Conservation (phyloP, 129 eudicot genomes). For the Erigeron canadensis region DNA sequence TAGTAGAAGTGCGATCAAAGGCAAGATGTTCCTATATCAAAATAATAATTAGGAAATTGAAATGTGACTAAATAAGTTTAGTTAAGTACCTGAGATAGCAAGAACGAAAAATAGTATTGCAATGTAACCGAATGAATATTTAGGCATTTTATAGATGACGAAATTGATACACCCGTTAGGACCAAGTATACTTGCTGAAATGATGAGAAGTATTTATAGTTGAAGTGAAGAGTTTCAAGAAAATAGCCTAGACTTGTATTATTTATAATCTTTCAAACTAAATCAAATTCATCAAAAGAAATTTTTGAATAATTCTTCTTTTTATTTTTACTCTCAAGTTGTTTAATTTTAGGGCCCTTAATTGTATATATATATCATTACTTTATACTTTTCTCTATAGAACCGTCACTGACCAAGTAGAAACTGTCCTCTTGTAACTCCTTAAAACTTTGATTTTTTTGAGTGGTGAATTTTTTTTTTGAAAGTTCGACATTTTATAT, state of each 20-base stretch:
- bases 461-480: too few relatives aligned
- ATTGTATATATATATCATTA: too few relatives aligned
- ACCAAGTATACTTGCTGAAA: not conserved
- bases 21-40: not conserved
- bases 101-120: conserved; percentile 13
- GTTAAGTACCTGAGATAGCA: conserved; percentile 23
- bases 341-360: too few relatives aligned
- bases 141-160: conserved; percentile 13
- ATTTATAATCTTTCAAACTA: too few relatives aligned
- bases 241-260: not conserved
- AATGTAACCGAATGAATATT: not conserved
- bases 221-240: not conserved
- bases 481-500: too few relatives aligned
- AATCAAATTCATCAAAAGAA: too few relatives aligned
- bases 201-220: conserved; percentile 14
- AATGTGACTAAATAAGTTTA: conserved; percentile 3
- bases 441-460: too few relatives aligned
- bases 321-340: too few relatives aligned
- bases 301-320: too few relatives aligned
- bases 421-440: too few relatives aligned
- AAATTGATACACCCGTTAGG: not conserved
- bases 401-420: too few relatives aligned
- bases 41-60: not conserved
- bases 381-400: too few relatives aligned
- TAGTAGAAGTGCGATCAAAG: not conserved